Evolutionary conservation across 2,329 filamentous ascomycete genomes (phyloP), one percentile per base, ranked within the genome.

Genomic region (Hyphodiscus sp.): DNA sequence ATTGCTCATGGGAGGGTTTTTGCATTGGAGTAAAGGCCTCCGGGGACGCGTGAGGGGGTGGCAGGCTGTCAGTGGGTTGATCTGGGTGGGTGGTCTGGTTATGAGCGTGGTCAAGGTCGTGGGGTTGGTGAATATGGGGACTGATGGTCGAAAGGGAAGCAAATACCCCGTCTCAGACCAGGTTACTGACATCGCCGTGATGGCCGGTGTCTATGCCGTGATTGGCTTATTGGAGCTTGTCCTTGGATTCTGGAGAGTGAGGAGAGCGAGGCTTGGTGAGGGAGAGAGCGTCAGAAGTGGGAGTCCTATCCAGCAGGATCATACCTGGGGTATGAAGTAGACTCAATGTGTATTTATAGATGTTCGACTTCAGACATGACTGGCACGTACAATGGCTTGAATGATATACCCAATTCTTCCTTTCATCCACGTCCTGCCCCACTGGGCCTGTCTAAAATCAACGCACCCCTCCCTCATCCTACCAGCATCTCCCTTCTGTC

Each of bases 151-250:
- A 41, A 66, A 65, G 42, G 62, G 61, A 10, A 62, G 43, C 2
- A 68, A 64, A 51, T 70, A 70, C 47, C 67, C 68, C 1, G 45
- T 66, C 2, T 57, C 56, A 13, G 68, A 70, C 49, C 63, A 70
- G 48, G 54, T 70, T 29, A 65, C 58, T 20, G 68, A 70, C 59
- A 61, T 67, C 1, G 62, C 58, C 0, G 67, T 70, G 13, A 66
- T 70, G 61, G 64, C 67, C 11, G 68, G 68, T 0, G 60, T 70
- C 2, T 69, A 67, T 59, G 61, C 60, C 29, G 61, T 63, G 8
- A 51, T 70, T 45, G 60, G 50, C 13, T 45, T 62, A 1, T 43
- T 69, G 51, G 68, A 70, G 53, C 41, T 63, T 9, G 47, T 55
- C 10, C 38, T 68, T 23, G 58, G 54, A 1, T 43, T 61, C 29